phyloP scores from a whole-genome alignment of 73 alveolate species.

The Paramecium caudatum region DNA sequence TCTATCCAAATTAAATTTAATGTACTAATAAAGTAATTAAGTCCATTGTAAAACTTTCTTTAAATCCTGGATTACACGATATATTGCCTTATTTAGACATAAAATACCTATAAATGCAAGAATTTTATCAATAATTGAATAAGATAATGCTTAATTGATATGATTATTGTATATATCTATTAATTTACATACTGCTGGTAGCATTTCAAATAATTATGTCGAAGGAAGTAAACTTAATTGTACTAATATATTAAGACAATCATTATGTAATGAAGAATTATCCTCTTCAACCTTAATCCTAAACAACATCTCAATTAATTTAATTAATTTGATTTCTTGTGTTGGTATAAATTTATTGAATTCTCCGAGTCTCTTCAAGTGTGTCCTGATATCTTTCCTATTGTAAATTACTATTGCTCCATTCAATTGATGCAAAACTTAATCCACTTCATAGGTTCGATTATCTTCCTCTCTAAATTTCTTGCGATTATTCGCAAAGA shows the following conservation, averaged over 20 bases:
- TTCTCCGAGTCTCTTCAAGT: not conserved
- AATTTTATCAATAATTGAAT: slow-evolving; percentile 26
- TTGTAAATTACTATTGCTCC: slow-evolving; percentile 29
- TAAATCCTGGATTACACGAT: slow-evolving; percentile 27
- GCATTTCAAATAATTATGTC: not conserved
- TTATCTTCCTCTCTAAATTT: not conserved
- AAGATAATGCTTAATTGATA: slow-evolving; percentile 27
- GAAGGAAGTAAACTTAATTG: slow-evolving; percentile 15
- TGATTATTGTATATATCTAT: slow-evolving; percentile 26
- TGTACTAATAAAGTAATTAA: not conserved
- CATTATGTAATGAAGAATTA: slow-evolving; percentile 35
- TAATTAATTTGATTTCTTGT: not conserved
- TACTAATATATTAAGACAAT: not conserved
- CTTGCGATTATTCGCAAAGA: not conserved
- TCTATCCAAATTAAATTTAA: not conserved
- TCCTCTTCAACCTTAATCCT: slow-evolving; percentile 34
- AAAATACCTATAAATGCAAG: slow-evolving; percentile 31
- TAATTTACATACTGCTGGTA: not conserved
- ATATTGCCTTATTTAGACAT: slow-evolving; percentile 21
- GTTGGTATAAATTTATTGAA: not conserved
- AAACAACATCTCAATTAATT: slow-evolving; percentile 1
- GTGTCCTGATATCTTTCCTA: not conserved
- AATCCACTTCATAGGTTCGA: not conserved
- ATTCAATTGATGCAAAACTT: not conserved
- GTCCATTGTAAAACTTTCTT: not conserved